A percentile compares a stretch with the other conserved stretches of the same genome.
Conservation (phyloP, 1,284 basidiomycete species). For the Cutaneotrichosporon sp. region DNA sequence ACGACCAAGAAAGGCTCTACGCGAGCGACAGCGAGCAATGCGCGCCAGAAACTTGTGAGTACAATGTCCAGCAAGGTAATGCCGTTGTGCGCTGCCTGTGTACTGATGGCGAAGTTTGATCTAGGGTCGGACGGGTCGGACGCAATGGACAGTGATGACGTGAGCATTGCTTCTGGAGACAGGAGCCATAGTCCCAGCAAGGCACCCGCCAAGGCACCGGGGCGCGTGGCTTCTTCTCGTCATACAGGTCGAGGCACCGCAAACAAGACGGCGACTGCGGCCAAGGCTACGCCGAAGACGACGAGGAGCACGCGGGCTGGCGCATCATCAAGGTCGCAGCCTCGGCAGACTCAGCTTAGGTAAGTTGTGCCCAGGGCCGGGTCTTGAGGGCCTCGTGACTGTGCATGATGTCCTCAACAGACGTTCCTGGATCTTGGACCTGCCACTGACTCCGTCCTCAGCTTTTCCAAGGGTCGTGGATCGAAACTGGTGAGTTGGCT, state of each 20-base stretch:
- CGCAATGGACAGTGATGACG: slow-evolving; percentile 1
- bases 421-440: too few species aligned
- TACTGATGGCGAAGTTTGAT: slow-evolving; percentile 17
- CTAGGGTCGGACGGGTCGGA: slow-evolving; percentile 13
- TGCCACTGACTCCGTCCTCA: not conserved
- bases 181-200: slow-evolving; percentile 3
- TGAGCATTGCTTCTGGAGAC: not conserved
- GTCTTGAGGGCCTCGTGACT: not conserved
- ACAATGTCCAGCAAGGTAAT: not conserved
- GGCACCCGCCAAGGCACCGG: slow-evolving; percentile 14
- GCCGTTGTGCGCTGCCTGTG: not conserved
- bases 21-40: not conserved
- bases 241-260: slow-evolving; percentile 4
- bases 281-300: slow-evolving; percentile 5
- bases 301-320: slow-evolving; percentile 4
- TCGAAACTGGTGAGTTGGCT: slow-evolving; percentile 14
- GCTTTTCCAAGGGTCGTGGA: slow-evolving; percentile 12
- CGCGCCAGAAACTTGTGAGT: slow-evolving; percentile 12
- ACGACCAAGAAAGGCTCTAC: not conserved
- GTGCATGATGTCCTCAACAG: not conserved
- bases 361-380: slow-evolving; percentile 2
- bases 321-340: not conserved
- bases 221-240: not conserved
- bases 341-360: slow-evolving; percentile 17
- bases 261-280: not conserved